Evolutionary conservation across 345 rosid species (phyloP).

Genomic region (Acer campestre): DNA sequence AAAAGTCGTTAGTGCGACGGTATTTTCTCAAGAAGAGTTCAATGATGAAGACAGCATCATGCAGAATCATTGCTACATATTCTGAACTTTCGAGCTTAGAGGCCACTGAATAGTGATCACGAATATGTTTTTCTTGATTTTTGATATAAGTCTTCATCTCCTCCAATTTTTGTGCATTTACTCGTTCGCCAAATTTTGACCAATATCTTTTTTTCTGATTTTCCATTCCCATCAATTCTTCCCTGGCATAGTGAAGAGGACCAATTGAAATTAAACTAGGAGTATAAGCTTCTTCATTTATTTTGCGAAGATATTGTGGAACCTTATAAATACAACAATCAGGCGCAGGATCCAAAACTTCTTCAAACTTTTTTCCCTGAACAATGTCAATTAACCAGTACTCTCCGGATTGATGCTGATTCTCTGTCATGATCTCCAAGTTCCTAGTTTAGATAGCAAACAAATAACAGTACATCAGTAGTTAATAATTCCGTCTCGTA

Average conservation of each 20-base stretch:
- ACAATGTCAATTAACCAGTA: not conserved
- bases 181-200: not conserved
- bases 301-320: not conserved
- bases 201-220: not conserved
- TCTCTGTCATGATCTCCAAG: too few species aligned
- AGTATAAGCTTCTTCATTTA: slow-evolving; percentile 6
- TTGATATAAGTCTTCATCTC: not conserved
- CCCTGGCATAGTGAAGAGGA: not conserved
- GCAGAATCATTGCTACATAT: not conserved
- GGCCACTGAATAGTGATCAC: not conserved
- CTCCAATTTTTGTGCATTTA: not conserved
- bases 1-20: too few species aligned
- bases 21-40: too few species aligned
- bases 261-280: slow-evolving; percentile 10
- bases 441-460: too few species aligned
- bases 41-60: not conserved
- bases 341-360: not conserved
- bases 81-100: not conserved
- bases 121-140: not conserved
- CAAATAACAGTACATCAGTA: too few species aligned
- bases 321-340: not conserved
- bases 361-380: not conserved
- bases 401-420: not conserved
- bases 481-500: too few species aligned
- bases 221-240: not conserved